Evolutionary conservation across 2,329 filamentous ascomycete genomes (phyloP), one percentile per base, ranked within the genome.

Genomic region (Phialocephala sp.): DNA sequence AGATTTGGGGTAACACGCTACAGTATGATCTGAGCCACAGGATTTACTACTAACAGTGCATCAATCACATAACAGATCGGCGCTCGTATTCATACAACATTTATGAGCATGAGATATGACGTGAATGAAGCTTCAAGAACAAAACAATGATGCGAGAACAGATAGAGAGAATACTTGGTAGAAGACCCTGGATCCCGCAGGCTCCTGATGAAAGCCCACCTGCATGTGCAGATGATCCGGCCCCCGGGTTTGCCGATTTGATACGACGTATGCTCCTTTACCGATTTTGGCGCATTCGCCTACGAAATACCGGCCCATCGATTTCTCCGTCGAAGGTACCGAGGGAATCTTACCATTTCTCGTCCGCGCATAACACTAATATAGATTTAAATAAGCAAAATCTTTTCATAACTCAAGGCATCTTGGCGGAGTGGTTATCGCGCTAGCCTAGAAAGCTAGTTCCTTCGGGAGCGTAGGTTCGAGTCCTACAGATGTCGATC

Each of bases 391-490:
- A 59, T 62, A 62, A 59, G 54, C 20, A 54, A 2, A 43, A 18
- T 39, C 11, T 39, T 58, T 1, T n/a, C 47, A 52, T 18, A 11
- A 41, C 22, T 36, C 27, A 20, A 63, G 60, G 20, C 45, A 43
- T 52, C 37, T 56, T 66, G 64, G 64, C 64, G 56, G 64, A 66
- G 64, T 58, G 64, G 63, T 63, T 59, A 59, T 54, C 50, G 50
- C 50, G 63, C 62, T 52, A 67, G 66, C 56, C 66, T 64, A 69
- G 66, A 68, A 68, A 66, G 57, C 63, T 68, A 52, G 61, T 68
- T 57, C 59, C 68, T 68, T 69, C 68, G 68, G 68, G 59, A 58
- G 68, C 68, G 58, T 60, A 66, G 61, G 68, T 68, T 68, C 66
- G 55, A 69, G 56, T 69, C 68, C 66, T 75, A 71, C 59, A 52